Evolutionary conservation across 1,139 yeast genomes (phyloP).

Genomic region (Candida mesenterica): DNA sequence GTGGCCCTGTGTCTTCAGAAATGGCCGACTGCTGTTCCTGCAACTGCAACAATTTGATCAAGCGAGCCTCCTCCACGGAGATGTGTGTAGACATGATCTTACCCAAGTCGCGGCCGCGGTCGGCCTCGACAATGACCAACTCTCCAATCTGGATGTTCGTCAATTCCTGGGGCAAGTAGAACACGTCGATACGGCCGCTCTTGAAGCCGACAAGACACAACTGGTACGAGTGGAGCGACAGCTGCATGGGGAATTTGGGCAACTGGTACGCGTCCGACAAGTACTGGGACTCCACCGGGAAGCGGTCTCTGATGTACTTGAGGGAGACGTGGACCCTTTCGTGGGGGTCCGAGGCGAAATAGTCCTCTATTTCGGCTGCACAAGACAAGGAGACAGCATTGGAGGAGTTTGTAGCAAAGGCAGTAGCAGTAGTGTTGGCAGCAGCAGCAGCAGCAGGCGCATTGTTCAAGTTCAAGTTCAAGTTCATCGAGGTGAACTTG

Average conservation of each 20-base stretch:
- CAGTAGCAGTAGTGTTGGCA: too few species aligned
- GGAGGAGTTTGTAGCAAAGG: too few species aligned
- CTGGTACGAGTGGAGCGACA: conserved; percentile 32
- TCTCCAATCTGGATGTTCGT: conserved; percentile 53
- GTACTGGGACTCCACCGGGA: conserved; percentile 22
- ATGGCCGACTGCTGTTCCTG: conserved; percentile 60
- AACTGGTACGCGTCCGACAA: conserved; percentile 35
- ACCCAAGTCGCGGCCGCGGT: conserved; percentile 90
- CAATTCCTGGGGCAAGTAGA: conserved; percentile 53
- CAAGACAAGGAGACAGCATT: not conserved
- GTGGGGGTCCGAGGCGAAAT: conserved; percentile 41
- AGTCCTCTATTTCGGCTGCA: conserved; percentile 13
- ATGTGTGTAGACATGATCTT: conserved; percentile 67
- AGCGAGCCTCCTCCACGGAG: conserved; percentile 60
- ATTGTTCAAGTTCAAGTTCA: too few species aligned
- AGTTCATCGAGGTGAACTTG: too few species aligned
- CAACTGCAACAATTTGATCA: conserved; percentile 52
- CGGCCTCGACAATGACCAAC: conserved; percentile 95
- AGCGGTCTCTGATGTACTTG: conserved; percentile 15
- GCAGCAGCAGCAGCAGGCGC: not conserved
- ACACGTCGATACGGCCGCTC: conserved; percentile 82
- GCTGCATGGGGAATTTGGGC: conserved; percentile 43
- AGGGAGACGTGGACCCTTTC: conserved; percentile 37
- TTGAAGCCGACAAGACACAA: conserved; percentile 77
- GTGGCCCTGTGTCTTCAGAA: conserved; percentile 18